A percentile compares a stretch with the other conserved stretches of the same genome.
Conservation (phyloP, 2,329 filamentous ascomycete species). For the Acrocalymma vagum region DNA sequence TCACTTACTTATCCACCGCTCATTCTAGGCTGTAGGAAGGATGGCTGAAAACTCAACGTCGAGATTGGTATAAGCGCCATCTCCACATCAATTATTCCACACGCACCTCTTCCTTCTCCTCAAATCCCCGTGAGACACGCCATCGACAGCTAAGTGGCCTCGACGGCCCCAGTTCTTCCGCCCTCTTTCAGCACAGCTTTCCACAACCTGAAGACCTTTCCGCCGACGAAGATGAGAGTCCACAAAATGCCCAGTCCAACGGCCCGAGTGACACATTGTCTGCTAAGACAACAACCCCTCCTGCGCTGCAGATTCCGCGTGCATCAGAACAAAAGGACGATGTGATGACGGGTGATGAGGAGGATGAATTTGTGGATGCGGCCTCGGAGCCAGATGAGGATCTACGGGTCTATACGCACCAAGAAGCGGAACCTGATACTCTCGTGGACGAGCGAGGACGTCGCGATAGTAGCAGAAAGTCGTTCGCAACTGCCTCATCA, state of each 20-base stretch:
- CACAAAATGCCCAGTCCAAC: conserved; percentile 12
- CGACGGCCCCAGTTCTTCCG: conserved; percentile 50
- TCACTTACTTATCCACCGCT: conserved; percentile 16
- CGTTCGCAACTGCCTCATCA: conserved; percentile 43
- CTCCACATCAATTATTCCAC: conserved; percentile 54
- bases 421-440: conserved; percentile 21
- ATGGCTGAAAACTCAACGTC: conserved; percentile 70
- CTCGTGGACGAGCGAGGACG: conserved; percentile 16
- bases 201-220: conserved; percentile 50
- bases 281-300: conserved; percentile 29
- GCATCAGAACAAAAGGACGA: conserved; percentile 30
- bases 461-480: conserved; percentile 40
- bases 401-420: conserved; percentile 24
- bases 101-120: conserved; percentile 60
- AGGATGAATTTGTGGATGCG: conserved; percentile 35
- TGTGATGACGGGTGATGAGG: conserved; percentile 26
- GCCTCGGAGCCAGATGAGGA: conserved; percentile 41
- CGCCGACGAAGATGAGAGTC: conserved; percentile 34
- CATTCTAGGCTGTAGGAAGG: conserved; percentile 52
- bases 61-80: conserved; percentile 68
- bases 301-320: conserved; percentile 41
- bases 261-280: conserved; percentile 22
- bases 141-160: conserved; percentile 53
- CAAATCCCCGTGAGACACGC: conserved; percentile 54
- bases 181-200: conserved; percentile 51